Evolutionary conservation across 1,139 yeast species (phyloP).

Genomic region (Lodderomyces theae): DNA sequence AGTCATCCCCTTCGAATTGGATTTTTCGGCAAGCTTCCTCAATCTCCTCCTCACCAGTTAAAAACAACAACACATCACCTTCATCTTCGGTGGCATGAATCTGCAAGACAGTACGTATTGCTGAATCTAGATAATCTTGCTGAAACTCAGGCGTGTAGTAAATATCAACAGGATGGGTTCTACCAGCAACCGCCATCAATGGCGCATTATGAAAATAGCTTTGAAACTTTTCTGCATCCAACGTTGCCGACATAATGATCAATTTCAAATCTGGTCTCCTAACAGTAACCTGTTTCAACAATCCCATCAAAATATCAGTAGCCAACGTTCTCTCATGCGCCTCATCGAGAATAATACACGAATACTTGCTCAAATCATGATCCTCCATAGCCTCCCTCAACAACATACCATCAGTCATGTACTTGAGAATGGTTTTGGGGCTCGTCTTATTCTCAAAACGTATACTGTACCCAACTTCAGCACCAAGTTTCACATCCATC

Average conservation of each 20-base stretch:
- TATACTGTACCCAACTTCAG: conserved; percentile 89
- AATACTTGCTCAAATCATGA: conserved; percentile 73
- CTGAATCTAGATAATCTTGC: conserved; percentile 90
- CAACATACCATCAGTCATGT: conserved; percentile 99
- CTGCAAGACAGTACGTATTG: conserved; percentile 90
- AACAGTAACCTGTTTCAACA: conserved; percentile 73
- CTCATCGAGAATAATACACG: conserved; percentile 92
- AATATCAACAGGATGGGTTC: conserved; percentile 96
- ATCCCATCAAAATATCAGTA: conserved; percentile 95
- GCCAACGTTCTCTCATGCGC: conserved; percentile 98
- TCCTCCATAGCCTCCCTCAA: conserved; percentile 97
- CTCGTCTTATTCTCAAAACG: conserved; percentile 91
- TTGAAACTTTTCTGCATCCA: conserved; percentile 96
- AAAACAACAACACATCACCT: conserved; percentile 84
- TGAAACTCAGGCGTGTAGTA: conserved; percentile 97
- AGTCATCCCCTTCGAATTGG: conserved; percentile 81
- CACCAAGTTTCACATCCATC: conserved; percentile 87
- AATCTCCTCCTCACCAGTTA: conserved; percentile 98
- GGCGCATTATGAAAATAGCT: conserved; percentile 89
- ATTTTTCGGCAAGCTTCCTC: conserved; percentile 95
- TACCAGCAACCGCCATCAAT: conserved; percentile 91
- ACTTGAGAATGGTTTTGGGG: conserved; percentile 77
- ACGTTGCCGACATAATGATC: conserved; percentile 95
- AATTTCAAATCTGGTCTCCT: conserved; percentile 87
- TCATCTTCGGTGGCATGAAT: conserved; percentile 95